These are phyloP conservation scores for Aureobasidium uvarum DNA, from an alignment of 2,329 filamentous ascomycete species.

Conservation along the genomic window DNA sequence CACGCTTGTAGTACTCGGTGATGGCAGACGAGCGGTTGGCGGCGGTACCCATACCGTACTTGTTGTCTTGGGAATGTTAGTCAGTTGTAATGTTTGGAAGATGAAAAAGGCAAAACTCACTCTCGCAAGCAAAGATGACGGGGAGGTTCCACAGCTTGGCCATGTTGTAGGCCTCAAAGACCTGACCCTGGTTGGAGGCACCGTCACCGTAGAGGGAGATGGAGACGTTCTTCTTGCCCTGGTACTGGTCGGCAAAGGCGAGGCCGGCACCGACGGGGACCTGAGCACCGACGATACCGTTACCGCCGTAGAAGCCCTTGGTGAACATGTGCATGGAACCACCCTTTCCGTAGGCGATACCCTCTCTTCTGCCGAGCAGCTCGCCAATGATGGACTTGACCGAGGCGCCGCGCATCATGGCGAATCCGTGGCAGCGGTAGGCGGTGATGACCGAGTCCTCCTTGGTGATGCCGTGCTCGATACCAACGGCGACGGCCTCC, in stretches of 20 bases:
- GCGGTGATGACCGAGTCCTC: constrained; percentile 94
- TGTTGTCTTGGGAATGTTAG: constrained; percentile 74
- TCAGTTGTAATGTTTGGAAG: not conserved
- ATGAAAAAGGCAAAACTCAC: constrained; percentile 54
- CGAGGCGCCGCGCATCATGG: constrained; percentile 88
- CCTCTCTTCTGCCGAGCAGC: constrained; percentile 88
- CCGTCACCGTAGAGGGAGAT: constrained; percentile 96
- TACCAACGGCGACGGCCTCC: constrained; percentile 94
- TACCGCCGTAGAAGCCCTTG: constrained; percentile 96
- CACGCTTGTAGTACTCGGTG: constrained; percentile 99
- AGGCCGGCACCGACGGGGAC: constrained; percentile 96
- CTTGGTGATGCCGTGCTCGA: constrained; percentile 92
- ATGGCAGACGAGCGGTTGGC: constrained; percentile 90
- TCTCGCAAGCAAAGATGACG: constrained; percentile 95
- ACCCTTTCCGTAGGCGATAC: constrained; percentile 98
- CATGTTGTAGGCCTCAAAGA: constrained; percentile 99
- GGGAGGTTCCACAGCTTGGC: constrained; percentile 98
- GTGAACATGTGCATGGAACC: constrained; percentile 99
- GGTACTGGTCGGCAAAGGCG: constrained; percentile 96
- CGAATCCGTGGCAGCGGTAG: constrained; percentile 98
- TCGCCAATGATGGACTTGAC: constrained; percentile 95
- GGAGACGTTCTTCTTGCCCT: constrained; percentile 77
- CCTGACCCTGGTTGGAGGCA: constrained; percentile 98
- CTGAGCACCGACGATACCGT: constrained; percentile 98
- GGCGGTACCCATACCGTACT: constrained; percentile 99